Conservation (phyloP, 75 land plant genomes). For the Sequoia sempervirens region DNA sequence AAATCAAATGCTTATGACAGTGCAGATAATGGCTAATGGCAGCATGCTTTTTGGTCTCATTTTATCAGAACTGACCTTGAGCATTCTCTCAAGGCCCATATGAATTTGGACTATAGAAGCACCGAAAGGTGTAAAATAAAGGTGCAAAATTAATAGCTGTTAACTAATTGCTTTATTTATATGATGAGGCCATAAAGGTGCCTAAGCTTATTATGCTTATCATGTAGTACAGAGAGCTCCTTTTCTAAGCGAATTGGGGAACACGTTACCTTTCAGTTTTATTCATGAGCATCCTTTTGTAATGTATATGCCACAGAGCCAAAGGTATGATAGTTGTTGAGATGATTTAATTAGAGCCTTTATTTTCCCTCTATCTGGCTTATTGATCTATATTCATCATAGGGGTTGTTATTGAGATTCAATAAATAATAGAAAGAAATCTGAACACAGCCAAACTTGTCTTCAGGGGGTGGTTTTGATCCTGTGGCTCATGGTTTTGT, state of each 20-base stretch:
- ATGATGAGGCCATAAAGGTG: background rate
- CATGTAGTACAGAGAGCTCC: background rate
- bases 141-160: background rate
- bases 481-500: no score
- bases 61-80: background rate
- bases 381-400: background rate
- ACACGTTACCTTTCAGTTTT: background rate
- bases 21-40: constrained; percentile 86
- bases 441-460: background rate
- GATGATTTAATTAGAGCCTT: background rate
- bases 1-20: constrained; percentile 98
- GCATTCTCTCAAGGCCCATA: background rate
- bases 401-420: background rate
- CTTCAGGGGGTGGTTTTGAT: no score
- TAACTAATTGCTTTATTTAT: background rate
- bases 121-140: no score
- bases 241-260: background rate
- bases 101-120: background rate
- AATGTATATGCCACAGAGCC: background rate
- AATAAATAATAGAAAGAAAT: background rate
- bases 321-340: background rate
- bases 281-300: background rate
- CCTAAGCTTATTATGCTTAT: background rate
- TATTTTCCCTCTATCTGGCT: background rate
- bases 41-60: background rate